phyloP scores from a whole-genome alignment of 495 filamentous ascomycete genomes.

The Aspergillus coremiiformis region DNA sequence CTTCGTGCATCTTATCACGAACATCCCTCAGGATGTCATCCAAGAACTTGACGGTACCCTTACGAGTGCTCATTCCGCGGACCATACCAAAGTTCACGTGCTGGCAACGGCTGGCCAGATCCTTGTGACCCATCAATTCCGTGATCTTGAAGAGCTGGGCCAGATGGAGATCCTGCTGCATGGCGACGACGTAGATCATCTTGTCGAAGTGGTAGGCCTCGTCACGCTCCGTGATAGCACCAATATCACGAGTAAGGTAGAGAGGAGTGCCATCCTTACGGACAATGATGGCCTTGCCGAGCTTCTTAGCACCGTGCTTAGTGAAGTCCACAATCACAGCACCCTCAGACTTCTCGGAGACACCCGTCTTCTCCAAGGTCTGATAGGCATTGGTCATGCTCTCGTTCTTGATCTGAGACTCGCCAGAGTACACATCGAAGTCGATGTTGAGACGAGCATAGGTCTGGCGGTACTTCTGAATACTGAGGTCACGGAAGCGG shows the following conservation, averaged over 20 bases:
- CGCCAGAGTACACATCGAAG: constrained; percentile 90
- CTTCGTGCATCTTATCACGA: constrained; percentile 63
- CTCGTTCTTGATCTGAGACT: constrained; percentile 81
- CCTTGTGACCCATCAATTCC: constrained; percentile 58
- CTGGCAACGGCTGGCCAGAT: constrained; percentile 54
- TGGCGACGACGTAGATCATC: constrained; percentile 69
- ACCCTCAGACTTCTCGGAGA: constrained; percentile 78
- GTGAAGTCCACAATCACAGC: constrained; percentile 83
- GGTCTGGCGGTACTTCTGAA: constrained; percentile 73
- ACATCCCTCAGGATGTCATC: constrained; percentile 60
- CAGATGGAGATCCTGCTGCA: constrained; percentile 66
- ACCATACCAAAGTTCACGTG: constrained; percentile 73
- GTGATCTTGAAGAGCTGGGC: constrained; percentile 65
- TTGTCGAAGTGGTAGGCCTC: constrained; percentile 62
- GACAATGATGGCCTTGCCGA: constrained; percentile 61
- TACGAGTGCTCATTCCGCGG: constrained; percentile 59
- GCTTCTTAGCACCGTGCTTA: constrained; percentile 61
- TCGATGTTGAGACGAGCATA: constrained; percentile 83
- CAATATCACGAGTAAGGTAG: constrained; percentile 69
- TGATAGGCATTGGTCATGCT: constrained; percentile 62
- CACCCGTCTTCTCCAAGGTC: constrained; percentile 59
- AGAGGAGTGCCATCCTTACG: constrained; percentile 62
- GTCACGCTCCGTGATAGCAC: constrained; percentile 54
- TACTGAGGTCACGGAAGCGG: constrained; percentile 84
- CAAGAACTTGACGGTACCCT: constrained; percentile 64